Base-by-base conservation (phyloP, 2,329 filamentous ascomycete species). In the Colletotrichum incanum region DNA sequence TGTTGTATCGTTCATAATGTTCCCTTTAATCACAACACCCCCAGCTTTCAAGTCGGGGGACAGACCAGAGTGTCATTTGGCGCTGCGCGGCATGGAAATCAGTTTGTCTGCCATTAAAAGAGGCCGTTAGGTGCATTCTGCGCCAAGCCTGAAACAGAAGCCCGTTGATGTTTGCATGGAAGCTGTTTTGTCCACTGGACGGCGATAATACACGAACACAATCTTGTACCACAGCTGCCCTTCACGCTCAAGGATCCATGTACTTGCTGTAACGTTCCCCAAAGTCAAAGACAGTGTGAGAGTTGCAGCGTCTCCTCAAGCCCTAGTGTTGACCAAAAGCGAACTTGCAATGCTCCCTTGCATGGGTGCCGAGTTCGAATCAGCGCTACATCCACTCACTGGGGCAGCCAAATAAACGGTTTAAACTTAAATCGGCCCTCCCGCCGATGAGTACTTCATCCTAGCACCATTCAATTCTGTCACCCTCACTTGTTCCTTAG, bases 361-460 rank as follows among this genome's bases (percentile, higher is more conserved):
- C 18, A 20, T 59, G 7, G 23, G 9, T 20, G 39, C 56, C 37
- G 23, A 28, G 14, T 20, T 16, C 16, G 50, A 31, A 4, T 31
- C 16, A 28, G 50, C 14, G 50, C 8, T 8, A 11, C 28, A 54
- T 54, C 5, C 50, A 34, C 50, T 20, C 28, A 23, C 8, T 12
- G 28, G 26, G 28, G 50, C 50, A 54, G 31, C 31, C n/a, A 39
- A 26, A 50, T 28, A 62, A 50, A 50, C 61, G 61, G 43, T 63
- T 49, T 55, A 62, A 43, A 59, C 56, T 67, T 49, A 49, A 31
- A 31, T 11, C 23, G n/a, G 26, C 47, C 47, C 16, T 28, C 34
- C 45, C 43, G 34, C 54, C 34, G n/a, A 26, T 39, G 11, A 9
- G 37, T 3, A 16, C 1, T 18, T 14, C 7, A 31, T 31, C 50